Conservation (phyloP, 495 filamentous ascomycete species). For the Aspergillus haitiensis region DNA sequence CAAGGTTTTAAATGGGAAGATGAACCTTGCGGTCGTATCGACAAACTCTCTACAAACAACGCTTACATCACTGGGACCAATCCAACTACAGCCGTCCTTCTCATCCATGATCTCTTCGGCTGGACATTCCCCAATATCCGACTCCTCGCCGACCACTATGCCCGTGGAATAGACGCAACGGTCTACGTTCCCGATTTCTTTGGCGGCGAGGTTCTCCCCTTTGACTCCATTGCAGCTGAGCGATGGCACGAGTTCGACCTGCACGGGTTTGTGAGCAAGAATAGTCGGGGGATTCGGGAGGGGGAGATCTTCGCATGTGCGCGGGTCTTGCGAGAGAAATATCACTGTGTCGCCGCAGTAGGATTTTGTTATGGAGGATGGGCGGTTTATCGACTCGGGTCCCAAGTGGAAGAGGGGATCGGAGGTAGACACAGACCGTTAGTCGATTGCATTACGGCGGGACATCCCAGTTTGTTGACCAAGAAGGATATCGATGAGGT, state of each 20-base stretch:
- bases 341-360: slow-evolving; percentile 51
- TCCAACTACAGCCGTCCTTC: slow-evolving; percentile 38
- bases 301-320: slow-evolving; percentile 56
- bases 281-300: slow-evolving; percentile 49
- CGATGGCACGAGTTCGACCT: slow-evolving; percentile 41
- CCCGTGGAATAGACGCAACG: slow-evolving; percentile 47
- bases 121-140: slow-evolving; percentile 51
- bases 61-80: slow-evolving; percentile 44
- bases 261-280: slow-evolving; percentile 30
- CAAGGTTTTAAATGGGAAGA: slow-evolving; percentile 50
- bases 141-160: slow-evolving; percentile 52
- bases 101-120: slow-evolving; percentile 51
- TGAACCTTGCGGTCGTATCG: slow-evolving; percentile 39
- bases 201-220: slow-evolving; percentile 34
- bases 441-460: slow-evolving; percentile 54
- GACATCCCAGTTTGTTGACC: slow-evolving; percentile 52
- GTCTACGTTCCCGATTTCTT: slow-evolving; percentile 54
- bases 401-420: slow-evolving; percentile 16
- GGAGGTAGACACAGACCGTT: slow-evolving; percentile 23
- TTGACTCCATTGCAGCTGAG: slow-evolving; percentile 38
- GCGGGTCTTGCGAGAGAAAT: slow-evolving; percentile 38
- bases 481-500: slow-evolving; percentile 52
- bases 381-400: slow-evolving; percentile 53
- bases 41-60: slow-evolving; percentile 36
- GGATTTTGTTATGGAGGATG: slow-evolving; percentile 65